Evolutionary conservation across 2,329 filamentous ascomycete genomes (phyloP).

Genomic region (Fusarium solani-melongenae): DNA sequence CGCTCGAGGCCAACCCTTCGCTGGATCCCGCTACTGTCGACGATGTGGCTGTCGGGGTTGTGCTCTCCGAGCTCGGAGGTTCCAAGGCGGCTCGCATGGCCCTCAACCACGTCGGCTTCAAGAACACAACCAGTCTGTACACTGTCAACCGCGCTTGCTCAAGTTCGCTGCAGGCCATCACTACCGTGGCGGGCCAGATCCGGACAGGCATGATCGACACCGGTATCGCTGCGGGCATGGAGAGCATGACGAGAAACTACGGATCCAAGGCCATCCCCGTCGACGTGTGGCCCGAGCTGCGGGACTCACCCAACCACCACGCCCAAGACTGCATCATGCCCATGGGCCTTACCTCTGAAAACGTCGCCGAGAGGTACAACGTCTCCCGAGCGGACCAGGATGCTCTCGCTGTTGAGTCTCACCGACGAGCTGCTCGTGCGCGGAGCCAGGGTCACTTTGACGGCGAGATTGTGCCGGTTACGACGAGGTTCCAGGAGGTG

Average conservation of each 20-base stretch:
- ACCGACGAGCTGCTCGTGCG: slow-evolving; percentile 78
- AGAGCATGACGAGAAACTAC: slow-evolving; percentile 96
- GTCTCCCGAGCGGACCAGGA: slow-evolving; percentile 84
- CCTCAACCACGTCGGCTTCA: slow-evolving; percentile 83
- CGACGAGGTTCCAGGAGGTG: slow-evolving; percentile 73
- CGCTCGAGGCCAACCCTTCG: slow-evolving; percentile 72
- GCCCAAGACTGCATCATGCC: slow-evolving; percentile 90
- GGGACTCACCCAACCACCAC: slow-evolving; percentile 71
- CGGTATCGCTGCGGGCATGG: slow-evolving; percentile 90
- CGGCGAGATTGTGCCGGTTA: slow-evolving; percentile 82
- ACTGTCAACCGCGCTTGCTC: slow-evolving; percentile 91
- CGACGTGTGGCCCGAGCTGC: slow-evolving; percentile 80
- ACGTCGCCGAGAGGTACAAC: slow-evolving; percentile 82
- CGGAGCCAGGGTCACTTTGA: slow-evolving; percentile 77
- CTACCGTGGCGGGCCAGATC: slow-evolving; percentile 79
- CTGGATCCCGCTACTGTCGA: slow-evolving; percentile 74
- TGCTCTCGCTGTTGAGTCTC: slow-evolving; percentile 79
- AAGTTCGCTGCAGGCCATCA: slow-evolving; percentile 81
- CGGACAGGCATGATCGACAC: slow-evolving; percentile 76
- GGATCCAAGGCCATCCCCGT: slow-evolving; percentile 85
- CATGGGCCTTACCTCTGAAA: slow-evolving; percentile 92
- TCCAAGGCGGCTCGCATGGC: slow-evolving; percentile 93
- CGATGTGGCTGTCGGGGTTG: slow-evolving; percentile 88
- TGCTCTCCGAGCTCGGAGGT: slow-evolving; percentile 90
- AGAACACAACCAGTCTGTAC: slow-evolving; percentile 78